phyloP scores from a whole-genome alignment of 1,284 basidiomycete species.

The Austropuccinia psidii region DNA sequence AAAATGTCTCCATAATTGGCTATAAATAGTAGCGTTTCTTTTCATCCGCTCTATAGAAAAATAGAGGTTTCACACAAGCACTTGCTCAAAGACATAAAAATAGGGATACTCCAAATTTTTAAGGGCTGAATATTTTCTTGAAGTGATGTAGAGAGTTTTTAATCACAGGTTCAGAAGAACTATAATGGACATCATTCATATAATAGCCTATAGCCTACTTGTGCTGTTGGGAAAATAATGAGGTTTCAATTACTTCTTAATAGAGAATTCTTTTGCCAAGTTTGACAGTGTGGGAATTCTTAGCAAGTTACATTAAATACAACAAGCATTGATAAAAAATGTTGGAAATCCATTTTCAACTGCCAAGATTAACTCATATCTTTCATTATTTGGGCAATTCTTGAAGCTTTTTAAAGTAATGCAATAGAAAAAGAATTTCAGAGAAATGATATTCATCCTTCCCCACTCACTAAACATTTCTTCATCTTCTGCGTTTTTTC shows the following conservation, averaged over 20 bases:
- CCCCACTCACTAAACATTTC: too few relatives aligned
- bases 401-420: constrained; percentile 21
- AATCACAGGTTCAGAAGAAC: too few relatives aligned
- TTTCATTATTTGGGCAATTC: too few relatives aligned
- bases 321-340: constrained; percentile 58
- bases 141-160: too few relatives aligned
- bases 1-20: too few relatives aligned
- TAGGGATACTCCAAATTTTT: too few relatives aligned
- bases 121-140: too few relatives aligned
- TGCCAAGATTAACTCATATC: constrained; percentile 28
- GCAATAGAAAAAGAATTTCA: constrained; percentile 10
- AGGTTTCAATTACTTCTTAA: constrained; percentile 5
- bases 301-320: constrained; percentile 67
- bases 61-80: too few relatives aligned
- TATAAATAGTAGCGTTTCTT: too few relatives aligned
- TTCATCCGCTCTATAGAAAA: too few relatives aligned
- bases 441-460: background rate
- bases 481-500: background rate
- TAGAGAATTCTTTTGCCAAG: constrained; percentile 37
- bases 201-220: constrained; percentile 1
- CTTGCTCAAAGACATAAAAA: too few relatives aligned
- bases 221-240: background rate
- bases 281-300: constrained; percentile 53
- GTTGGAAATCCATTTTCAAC: constrained; percentile 5
- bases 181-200: too few relatives aligned